Base-by-base conservation (phyloP, 768 basidiomycete genomes). In the Galerina marginata region DNA sequence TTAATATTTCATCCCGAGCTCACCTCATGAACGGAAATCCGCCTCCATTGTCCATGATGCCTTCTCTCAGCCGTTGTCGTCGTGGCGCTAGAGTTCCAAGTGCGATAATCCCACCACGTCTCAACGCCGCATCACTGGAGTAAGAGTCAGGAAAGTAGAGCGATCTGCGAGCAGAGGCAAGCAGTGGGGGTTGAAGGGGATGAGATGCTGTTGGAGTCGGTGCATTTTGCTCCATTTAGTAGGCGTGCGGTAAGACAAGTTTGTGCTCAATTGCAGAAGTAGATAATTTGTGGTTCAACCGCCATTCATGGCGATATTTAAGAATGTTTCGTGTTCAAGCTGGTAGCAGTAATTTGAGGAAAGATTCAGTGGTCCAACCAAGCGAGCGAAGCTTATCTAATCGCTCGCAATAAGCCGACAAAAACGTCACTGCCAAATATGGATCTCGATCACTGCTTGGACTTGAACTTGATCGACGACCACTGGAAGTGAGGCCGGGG, bases 11-110 rank as follows among this genome's bases (percentile, higher is more conserved):
- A 50, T 6, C 20, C 20, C 9, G 15, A 52, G 43, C 40, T 70
- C 63, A 78, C 77, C 74, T 77, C 33, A 77, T 79, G 58, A 77
- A 80, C 7, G 77, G 77, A 63, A 79, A 79, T 26, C 79, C 69
- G 54, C 63, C 62, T 23, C 67, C 65, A 16, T 26, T 59, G 38
- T 67, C 62, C 52, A 70, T 16, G 9, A 70, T 70, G 11, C 61
- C 56, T 38, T 57, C 58, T 44, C 65, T 61, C 58, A 68, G 44
- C 3, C 62, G 56, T 15, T 65, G 56, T 38, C 66, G 58, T 9
- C 48, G 54, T 9, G 50, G 25, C 40, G 46, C 56, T 10, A 58
- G 37, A n/a, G 58, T 54, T 16, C 56, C 61, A 10, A 51, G 51
- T 20, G 46, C 46, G 33, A 36, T 62, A 23, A 49, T 23, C 15